Base-by-base conservation (phyloP, 83 land plant genomes). In the Picea abies region DNA sequence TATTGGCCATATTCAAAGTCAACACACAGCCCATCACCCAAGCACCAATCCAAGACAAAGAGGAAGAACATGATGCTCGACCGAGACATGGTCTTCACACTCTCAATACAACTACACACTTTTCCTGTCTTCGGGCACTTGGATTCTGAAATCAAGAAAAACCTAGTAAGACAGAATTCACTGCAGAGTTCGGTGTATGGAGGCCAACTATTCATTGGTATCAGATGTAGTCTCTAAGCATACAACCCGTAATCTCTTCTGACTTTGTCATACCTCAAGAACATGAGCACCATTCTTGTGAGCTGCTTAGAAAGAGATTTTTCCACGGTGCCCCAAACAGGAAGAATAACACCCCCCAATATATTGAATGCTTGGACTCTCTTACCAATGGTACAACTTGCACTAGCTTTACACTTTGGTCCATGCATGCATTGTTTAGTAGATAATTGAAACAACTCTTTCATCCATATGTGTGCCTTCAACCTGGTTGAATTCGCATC, bases 321-420 rank as follows among this genome's bases (percentile, higher is more conserved):
- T 80, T 94, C 99, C 71, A 97, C 92, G 10, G 90, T 90, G 52
- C 98, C 95, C 99, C 99, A 97, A 47, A 96, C 87, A 20, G 99
- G 99, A 86, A 97, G 93, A 86, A 97, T 94, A 73, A 97, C 90
- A 49, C 98, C 99, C 79, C 98, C 99, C 63, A 97, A 85, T 68
- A 97, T 90, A 85, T 94, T 84, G 10, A 97, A 89, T 88, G 94
- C 96, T 86, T 94, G 98, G 49, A 92, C 29, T 86, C 98, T 88
- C 90, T 93, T 91, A 63, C 99, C 99, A 79, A 96, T 90, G 9
- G 99, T 92, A 79, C 99, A 97, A 81, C 49, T 87, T 70, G 86
- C 76, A n/a, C 97, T 96, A 68, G 86, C 81, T 88, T 97, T 97
- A 67, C 98, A 95, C 64, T 94, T 95, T 17, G 97, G 97, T n/a